Evolutionary conservation across 2,329 filamentous ascomycete genomes (phyloP).

Genomic region (Apiospora pterosperma): DNA sequence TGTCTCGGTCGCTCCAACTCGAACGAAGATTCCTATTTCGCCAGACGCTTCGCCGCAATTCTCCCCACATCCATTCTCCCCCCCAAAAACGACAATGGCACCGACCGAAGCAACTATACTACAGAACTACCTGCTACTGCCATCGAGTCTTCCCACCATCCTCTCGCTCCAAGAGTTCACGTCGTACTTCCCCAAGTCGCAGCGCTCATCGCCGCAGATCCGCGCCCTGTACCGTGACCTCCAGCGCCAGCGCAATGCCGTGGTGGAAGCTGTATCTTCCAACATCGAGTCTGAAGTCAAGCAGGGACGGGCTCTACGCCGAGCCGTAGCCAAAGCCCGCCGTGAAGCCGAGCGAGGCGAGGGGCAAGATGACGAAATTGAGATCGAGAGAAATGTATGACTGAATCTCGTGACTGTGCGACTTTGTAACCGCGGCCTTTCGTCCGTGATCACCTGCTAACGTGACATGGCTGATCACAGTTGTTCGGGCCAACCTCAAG

Average conservation of each 20-base stretch:
- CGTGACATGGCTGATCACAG: conserved; percentile 32
- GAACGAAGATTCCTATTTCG: not conserved
- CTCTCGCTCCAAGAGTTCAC: conserved; percentile 73
- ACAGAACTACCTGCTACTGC: conserved; percentile 72
- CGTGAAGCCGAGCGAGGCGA: conserved; percentile 51
- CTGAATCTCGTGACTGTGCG: not conserved
- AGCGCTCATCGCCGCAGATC: conserved; percentile 64
- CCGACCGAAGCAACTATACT: conserved; percentile 74
- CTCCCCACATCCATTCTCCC: too few relatives aligned
- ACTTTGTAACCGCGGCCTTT: not conserved
- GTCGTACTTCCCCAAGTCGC: conserved; percentile 67
- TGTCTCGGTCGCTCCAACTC: not conserved
- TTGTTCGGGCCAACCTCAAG: conserved; percentile 52
- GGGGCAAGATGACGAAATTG: conserved; percentile 59
- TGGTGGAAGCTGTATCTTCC: conserved; percentile 63
- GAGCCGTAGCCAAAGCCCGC: conserved; percentile 52
- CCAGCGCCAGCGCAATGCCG: conserved; percentile 66
- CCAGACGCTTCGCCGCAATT: not conserved
- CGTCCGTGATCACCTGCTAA: not conserved
- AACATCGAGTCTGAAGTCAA: conserved; percentile 65
- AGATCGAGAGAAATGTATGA: conserved; percentile 56
- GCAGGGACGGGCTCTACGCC: conserved; percentile 54
- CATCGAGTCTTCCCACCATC: conserved; percentile 70
- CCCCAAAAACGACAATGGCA: conserved; percentile 50
- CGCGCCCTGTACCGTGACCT: conserved; percentile 75